These are phyloP conservation scores for Kwoniella newhampshirensis DNA, from an alignment of 768 basidiomycete genomes.

Conservation along the genomic window DNA sequence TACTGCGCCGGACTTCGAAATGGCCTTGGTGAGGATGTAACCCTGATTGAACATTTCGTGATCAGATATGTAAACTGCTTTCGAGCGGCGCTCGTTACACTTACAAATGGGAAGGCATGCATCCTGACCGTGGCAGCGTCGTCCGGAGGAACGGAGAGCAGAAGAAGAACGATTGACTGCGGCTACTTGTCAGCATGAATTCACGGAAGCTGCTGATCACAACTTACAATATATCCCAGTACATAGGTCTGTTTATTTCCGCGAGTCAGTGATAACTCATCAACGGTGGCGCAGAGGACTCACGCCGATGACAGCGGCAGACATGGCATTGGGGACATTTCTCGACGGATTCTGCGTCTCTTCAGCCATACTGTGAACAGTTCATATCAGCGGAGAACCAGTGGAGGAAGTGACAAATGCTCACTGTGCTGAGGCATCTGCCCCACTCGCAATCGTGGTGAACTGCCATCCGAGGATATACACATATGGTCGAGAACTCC, in stretches of 20 bases:
- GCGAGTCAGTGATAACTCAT: background rate
- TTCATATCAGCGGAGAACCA: background rate
- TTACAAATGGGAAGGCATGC: conserved; percentile 46
- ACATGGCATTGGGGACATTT: conserved; percentile 55
- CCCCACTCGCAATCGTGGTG: conserved; percentile 54
- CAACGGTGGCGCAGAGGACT: conserved; percentile 22
- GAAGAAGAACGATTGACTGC: conserved; percentile 51
- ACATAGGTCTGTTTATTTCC: conserved; percentile 41
- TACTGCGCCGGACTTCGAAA: conserved; percentile 44
- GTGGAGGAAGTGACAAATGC: conserved; percentile 10
- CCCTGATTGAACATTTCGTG: conserved; percentile 25
- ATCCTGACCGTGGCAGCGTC: conserved; percentile 14
- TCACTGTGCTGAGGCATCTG: conserved; percentile 55
- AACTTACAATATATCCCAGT: conserved; percentile 53
- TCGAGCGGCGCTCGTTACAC: background rate
- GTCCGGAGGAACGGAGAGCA: conserved; percentile 40
- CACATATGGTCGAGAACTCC: conserved; percentile 48
- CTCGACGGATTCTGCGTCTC: conserved; percentile 54
- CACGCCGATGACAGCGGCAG: conserved; percentile 35
- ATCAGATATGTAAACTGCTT: background rate
- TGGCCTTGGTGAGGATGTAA: conserved; percentile 50
- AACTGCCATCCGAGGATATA: conserved; percentile 54
- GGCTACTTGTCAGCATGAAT: background rate
- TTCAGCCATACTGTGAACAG: conserved; percentile 51
- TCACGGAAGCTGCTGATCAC: conserved; percentile 5